phyloP scores from a whole-genome alignment of 164 flowering plant species.

The Santalum album region DNA sequence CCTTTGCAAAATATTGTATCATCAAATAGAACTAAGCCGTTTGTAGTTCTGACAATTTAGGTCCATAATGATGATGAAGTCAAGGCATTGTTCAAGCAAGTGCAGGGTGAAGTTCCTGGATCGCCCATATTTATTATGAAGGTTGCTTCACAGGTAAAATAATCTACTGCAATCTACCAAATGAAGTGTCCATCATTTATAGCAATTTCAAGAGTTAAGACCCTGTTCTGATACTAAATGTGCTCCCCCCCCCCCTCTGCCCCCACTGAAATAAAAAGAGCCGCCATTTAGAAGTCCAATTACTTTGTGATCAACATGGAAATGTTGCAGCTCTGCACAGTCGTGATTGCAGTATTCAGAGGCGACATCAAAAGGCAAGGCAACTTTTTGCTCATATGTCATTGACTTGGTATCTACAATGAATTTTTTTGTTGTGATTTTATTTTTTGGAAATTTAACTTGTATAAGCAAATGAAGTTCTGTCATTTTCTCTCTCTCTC shows the following conservation, averaged over 20 bases:
- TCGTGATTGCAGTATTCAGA: constrained; percentile 98
- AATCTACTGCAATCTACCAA: not conserved
- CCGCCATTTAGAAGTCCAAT: constrained; percentile 97
- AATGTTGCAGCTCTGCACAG: constrained; percentile 99
- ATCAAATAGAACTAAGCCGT: not conserved
- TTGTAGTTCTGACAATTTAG: constrained; percentile 23
- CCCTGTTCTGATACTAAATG: no score
- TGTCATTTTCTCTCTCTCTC: constrained; percentile 18
- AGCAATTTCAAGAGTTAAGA: not conserved
- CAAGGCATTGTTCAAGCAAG: constrained; percentile 96
- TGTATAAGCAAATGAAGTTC: not conserved
- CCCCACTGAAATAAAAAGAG: constrained; percentile 36
- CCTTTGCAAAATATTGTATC: not conserved
- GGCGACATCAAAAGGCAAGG: constrained; percentile 93
- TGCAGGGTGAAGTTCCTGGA: constrained; percentile 99
- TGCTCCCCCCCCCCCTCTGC: no score
- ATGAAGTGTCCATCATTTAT: not conserved
- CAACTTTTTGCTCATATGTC: not conserved
- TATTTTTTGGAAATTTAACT: not conserved
- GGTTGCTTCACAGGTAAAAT: constrained; percentile 93
- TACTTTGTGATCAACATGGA: constrained; percentile 93
- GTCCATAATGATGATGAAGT: constrained; percentile 99
- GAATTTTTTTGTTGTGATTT: not conserved
- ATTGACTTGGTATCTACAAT: not conserved
- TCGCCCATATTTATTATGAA: constrained; percentile 99